Base-by-base conservation (phyloP, 345 rosid genomes). In the Gossypium turneri region DNA sequence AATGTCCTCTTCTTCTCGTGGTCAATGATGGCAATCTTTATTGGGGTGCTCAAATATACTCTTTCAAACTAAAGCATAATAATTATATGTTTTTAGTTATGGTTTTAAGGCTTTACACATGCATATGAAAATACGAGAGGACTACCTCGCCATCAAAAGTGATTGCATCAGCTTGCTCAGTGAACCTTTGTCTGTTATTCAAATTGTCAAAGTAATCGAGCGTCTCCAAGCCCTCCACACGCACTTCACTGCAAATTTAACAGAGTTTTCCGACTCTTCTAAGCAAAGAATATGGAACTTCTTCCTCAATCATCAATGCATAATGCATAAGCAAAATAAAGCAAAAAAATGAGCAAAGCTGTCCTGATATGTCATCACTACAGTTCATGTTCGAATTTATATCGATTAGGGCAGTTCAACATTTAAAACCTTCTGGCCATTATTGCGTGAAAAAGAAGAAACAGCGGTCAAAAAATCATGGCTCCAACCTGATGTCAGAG, bases 161-260 rank as follows among this genome's bases (percentile, higher is more conserved):
- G 55, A 94, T 90, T 70, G 98, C 97, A 83, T 94, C 97, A 56
- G 95, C 97, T 84, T 94, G 98, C 87, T 94, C 98, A 0, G 98
- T 94, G 86, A 78, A 88, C 78, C 97, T 87, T 81, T 92, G 88
- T 83, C 77, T 86, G 51, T 60, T 41, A 85, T 74, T 84, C 75
- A 91, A 79, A 86, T 90, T 89, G 76, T 94, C 98, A 44, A 94
- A 85, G 81, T 87, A 94, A 85, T 94, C 97, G 27, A 94, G 95
- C 2, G 98, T 94, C 92, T 94, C 98, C 91, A 94, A 81, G 64
- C 98, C 98, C 82, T 94, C 98, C 27, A 94, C 89, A 2, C 98
- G 92, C 51, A 94, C 97, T 91, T 94, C 98, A 78, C 98, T 94
- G 93, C 81, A 81, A 86, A 81, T 84, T 57, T 58, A 68, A 73